Base-by-base conservation (phyloP, 2,329 filamentous ascomycete genomes). In the Diplodia mutila region DNA sequence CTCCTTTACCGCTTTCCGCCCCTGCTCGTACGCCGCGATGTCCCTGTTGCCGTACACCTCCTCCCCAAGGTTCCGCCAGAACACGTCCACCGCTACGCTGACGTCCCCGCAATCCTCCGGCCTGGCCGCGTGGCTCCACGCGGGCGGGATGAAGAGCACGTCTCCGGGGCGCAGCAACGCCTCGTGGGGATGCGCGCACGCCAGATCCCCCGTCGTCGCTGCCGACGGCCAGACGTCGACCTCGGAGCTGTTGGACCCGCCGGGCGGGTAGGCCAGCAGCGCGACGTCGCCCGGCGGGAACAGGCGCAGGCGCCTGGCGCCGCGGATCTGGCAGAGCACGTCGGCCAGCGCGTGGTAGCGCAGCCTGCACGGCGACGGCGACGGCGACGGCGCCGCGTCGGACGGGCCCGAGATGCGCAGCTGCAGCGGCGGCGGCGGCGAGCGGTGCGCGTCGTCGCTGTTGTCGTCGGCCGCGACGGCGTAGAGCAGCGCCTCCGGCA, bases 271-370 rank as follows among this genome's bases (percentile, higher is more conserved):
- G 2, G 86, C 85, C 0, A 97, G 83, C 42, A 87, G 80, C 23
- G 83, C 83, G 21, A 95, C 88, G 73, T 97, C 92, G 2, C 84
- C 82, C 0, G 94, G 93, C 1, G 92, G 92, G 75, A 93, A 97
- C 1, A 97, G 83, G 4, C 92, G 79, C 68, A 96, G 83, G 32
- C 86, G 85, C 75, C 95, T 96, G 0, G 85, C 84, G 4, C 93
- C 93, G 46, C 82, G 80, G 63, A 97, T 85, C 75, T 97, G 93
- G 73, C 90, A 93, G 69, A 95, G 90, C 3, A 97, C 84, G 73
- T 97, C 97, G 61, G 92, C 91, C 85, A 96, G 93, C 18, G 95
- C 92, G 79, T 96, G 92, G 80, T 95, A 96, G 78, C 96, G 92
- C 37, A 97, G 83, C 93, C 94, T 97, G 87, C 97, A 91, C 49